phyloP scores from a whole-genome alignment of 2,329 filamentous ascomycete genomes.

The Gliomastix tumulicola region DNA sequence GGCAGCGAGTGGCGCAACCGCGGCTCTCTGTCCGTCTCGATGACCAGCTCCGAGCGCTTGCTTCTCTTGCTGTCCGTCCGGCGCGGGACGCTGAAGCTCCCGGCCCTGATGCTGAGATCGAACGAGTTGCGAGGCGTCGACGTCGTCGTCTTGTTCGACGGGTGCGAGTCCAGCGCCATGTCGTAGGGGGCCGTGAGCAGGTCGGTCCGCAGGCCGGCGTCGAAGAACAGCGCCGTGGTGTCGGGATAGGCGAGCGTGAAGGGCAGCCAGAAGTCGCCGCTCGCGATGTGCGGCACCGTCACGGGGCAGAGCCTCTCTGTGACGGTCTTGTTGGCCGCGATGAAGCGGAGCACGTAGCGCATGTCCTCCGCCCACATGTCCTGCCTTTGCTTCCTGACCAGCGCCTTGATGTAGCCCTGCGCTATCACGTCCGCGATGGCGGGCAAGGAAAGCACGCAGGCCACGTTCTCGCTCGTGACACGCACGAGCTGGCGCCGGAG shows the following conservation, averaged over 20 bases:
- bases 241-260: conserved; percentile 20
- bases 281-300: conserved; percentile 14
- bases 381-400: conserved; percentile 10
- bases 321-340: conserved; percentile 19
- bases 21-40: no score
- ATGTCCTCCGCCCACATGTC: conserved; percentile 19
- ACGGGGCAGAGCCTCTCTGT: no score
- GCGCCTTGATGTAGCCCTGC: conserved; percentile 18
- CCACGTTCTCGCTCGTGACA: conserved; percentile 1
- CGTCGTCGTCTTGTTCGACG: no score
- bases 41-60: no score
- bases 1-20: no score
- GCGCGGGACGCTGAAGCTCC: no score
- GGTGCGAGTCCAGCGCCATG: no score
- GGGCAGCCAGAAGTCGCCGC: conserved; percentile 19
- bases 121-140: no score
- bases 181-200: no score
- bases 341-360: conserved; percentile 28
- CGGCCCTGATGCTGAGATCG: no score
- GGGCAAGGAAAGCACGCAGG: conserved; percentile 23
- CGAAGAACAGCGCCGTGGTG: conserved; percentile 16
- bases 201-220: conserved; percentile 22
- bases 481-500: no score
- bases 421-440: conserved; percentile 25
- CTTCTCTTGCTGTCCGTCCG: no score